Conservation (phyloP, 345 rosid species). For the Camelina sativa region DNA sequence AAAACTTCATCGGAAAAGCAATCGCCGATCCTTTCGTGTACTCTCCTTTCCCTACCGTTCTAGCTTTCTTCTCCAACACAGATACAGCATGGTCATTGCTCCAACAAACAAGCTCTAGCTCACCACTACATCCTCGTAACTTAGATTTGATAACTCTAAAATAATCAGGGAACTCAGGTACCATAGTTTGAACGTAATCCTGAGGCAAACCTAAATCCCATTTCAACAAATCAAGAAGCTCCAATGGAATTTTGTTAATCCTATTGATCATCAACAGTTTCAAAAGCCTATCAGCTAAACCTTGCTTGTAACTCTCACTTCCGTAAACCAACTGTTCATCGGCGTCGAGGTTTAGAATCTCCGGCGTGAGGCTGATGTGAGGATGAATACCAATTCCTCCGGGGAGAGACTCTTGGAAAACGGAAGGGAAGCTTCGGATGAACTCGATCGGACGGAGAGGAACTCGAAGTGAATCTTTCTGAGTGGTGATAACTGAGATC, state of each 20-base stretch:
- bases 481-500: conserved; percentile 58
- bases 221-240: conserved; percentile 59
- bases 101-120: conserved; percentile 89
- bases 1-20: conserved; percentile 64
- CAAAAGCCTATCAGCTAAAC: conserved; percentile 70
- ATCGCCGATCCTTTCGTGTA: conserved; percentile 52
- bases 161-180: conserved; percentile 84
- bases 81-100: conserved; percentile 65
- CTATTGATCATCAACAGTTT: conserved; percentile 74
- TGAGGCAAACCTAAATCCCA: conserved; percentile 91
- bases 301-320: conserved; percentile 63
- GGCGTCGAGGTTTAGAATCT: conserved; percentile 71
- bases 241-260: conserved; percentile 62
- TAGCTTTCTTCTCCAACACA: conserved; percentile 60
- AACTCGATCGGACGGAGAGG: conserved; percentile 91
- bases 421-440: conserved; percentile 71
- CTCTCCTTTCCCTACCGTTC: conserved; percentile 38
- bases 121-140: conserved; percentile 33
- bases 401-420: conserved; percentile 77
- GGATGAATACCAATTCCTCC: conserved; percentile 80
- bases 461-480: conserved; percentile 59
- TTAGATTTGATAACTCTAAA: conserved; percentile 56
- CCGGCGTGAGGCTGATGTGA: conserved; percentile 80
- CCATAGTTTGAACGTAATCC: conserved; percentile 54
- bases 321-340: conserved; percentile 86